Evolutionary conservation across 2,329 filamentous ascomycete species (phyloP).

Genomic region (Talaromyces sp.): DNA sequence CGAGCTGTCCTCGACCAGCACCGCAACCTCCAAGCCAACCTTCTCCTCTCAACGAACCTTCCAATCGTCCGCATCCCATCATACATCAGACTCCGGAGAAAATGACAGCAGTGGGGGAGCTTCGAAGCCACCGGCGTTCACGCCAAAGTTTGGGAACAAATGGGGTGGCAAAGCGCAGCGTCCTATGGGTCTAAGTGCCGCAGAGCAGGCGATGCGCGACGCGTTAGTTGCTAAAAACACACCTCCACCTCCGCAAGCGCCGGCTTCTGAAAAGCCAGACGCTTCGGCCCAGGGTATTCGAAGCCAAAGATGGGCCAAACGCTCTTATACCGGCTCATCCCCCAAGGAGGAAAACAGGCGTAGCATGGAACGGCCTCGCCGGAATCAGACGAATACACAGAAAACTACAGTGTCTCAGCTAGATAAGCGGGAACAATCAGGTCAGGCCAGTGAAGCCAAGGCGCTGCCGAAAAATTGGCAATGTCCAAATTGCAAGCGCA

Average conservation of each 20-base stretch:
- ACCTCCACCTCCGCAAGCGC: not conserved
- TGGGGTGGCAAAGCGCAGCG: constrained; percentile 25
- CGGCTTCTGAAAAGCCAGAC: not conserved
- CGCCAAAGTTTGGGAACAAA: constrained; percentile 34
- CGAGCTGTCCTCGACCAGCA: constrained; percentile 41
- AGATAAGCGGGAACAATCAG: not conserved
- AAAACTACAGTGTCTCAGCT: not conserved
- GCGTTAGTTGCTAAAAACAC: constrained; percentile 1
- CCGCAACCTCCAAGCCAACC: constrained; percentile 19
- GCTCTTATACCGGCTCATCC: not conserved
- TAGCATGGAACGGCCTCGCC: not conserved
- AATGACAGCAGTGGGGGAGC: constrained; percentile 24
- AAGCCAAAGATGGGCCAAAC: constrained; percentile 1
- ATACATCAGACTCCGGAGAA: constrained; percentile 27
- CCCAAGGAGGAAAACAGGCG: not conserved
- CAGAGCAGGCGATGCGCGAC: constrained; percentile 14
- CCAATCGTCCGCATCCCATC: constrained; percentile 30
- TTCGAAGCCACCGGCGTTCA: constrained; percentile 9
- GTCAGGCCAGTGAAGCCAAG: not conserved
- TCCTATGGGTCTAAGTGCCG: constrained; percentile 31
- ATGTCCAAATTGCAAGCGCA: constrained; percentile 12
- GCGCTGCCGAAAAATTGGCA: constrained; percentile 14
- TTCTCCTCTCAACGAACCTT: constrained; percentile 37
- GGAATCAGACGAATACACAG: not conserved
- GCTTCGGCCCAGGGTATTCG: not conserved